phyloP scores from a whole-genome alignment of 495 filamentous ascomycete species.

The Lasiosphaeria miniovina region DNA sequence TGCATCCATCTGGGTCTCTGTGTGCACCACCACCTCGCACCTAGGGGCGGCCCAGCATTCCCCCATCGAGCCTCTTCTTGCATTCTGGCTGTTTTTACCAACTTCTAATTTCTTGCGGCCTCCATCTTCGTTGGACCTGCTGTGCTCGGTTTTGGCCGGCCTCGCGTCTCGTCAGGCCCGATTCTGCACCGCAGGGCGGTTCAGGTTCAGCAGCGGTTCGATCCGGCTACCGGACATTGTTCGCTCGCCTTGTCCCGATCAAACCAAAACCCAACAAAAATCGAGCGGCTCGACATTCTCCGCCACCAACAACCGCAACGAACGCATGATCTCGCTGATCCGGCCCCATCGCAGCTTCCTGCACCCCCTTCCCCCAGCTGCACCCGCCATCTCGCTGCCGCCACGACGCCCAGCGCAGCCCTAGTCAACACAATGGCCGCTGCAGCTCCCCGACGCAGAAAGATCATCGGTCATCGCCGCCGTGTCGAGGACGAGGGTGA shows the following conservation, averaged over 20 bases:
- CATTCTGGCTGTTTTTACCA: constrained; percentile 19
- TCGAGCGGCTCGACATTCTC: constrained; percentile 10
- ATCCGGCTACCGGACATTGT: constrained; percentile 4
- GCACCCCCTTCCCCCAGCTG: constrained; percentile 21
- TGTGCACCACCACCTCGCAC: constrained; percentile 1
- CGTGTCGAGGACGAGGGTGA: constrained; percentile 78
- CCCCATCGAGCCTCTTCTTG: constrained; percentile 7
- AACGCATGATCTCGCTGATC: constrained; percentile 26
- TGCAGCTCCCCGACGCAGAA: constrained; percentile 55
- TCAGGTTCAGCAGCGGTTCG: constrained; percentile 2
- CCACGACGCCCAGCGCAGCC: constrained; percentile 14
- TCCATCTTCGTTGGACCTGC: background rate
- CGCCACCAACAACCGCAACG: constrained; percentile 12
- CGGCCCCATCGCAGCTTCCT: constrained; percentile 26
- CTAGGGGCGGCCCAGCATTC: background rate
- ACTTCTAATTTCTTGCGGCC: background rate
- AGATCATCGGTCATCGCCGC: constrained; percentile 72
- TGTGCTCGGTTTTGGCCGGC: background rate
- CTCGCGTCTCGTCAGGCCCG: constrained; percentile 1
- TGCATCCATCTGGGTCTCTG: too few relatives aligned
- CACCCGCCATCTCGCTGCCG: constrained; percentile 13
- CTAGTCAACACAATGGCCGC: constrained; percentile 29
- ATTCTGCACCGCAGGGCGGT: constrained; percentile 33
- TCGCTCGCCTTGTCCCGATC: constrained; percentile 5
- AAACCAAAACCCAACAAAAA: constrained; percentile 10